phyloP scores from a whole-genome alignment of 2,329 filamentous ascomycete genomes.

The Phyllosticta citriasiana region DNA sequence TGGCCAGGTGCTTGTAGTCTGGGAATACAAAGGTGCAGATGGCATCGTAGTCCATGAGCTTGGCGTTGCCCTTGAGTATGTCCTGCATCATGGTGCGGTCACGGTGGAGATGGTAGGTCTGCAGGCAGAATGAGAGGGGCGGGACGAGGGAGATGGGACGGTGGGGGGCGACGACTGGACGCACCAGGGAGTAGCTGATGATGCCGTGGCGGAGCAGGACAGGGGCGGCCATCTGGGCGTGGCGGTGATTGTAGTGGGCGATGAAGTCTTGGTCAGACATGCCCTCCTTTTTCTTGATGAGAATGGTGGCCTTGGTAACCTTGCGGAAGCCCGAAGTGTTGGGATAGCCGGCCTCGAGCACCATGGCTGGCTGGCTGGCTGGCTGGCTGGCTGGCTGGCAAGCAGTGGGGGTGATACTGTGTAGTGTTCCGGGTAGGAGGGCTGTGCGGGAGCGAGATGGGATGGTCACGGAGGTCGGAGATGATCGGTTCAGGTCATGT shows the following conservation, averaged over 20 bases:
- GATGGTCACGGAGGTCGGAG: not conserved
- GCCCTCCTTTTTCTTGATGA: constrained; percentile 38
- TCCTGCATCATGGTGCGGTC: constrained; percentile 36
- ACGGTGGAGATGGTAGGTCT: constrained; percentile 37
- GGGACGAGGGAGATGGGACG: not conserved
- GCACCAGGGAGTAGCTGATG: constrained; percentile 37
- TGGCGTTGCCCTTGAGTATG: constrained; percentile 36
- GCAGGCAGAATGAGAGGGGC: not conserved
- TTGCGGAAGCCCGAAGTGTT: constrained; percentile 36
- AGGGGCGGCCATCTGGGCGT: constrained; percentile 34
- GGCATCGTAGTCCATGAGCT: constrained; percentile 36
- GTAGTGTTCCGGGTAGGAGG: not conserved
- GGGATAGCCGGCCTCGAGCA: constrained; percentile 36
- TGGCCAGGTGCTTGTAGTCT: constrained; percentile 36
- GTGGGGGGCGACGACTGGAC: constrained; percentile 2
- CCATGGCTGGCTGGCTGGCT: constrained; percentile 22
- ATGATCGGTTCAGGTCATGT: not conserved
- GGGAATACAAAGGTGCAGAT: constrained; percentile 40
- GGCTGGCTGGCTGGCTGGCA: constrained; percentile 19
- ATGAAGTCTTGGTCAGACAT: constrained; percentile 37
- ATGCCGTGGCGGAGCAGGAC: constrained; percentile 35
- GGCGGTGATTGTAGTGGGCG: constrained; percentile 36
- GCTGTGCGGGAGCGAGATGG: not conserved
- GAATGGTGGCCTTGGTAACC: constrained; percentile 36
- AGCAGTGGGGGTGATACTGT: not conserved